These are phyloP conservation scores for Suhomyces kunorum DNA, from an alignment of 1,139 yeast genomes.

Conservation along the genomic window DNA sequence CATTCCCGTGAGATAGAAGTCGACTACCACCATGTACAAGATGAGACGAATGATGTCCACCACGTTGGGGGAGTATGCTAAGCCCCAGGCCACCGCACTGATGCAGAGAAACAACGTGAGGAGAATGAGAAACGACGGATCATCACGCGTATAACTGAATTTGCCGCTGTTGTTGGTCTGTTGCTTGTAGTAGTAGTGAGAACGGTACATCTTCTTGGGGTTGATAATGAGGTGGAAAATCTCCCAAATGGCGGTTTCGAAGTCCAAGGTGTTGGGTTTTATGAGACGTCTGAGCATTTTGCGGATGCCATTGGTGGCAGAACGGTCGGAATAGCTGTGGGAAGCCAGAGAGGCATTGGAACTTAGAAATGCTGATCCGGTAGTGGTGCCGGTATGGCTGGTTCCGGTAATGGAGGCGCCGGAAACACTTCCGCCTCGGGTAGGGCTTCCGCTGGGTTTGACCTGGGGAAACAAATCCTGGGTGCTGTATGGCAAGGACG, in stretches of 20 bases:
- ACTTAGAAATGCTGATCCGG: constrained; percentile 1
- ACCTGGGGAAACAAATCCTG: constrained; percentile 42
- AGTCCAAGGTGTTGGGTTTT: constrained; percentile 81
- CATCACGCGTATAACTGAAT: constrained; percentile 76
- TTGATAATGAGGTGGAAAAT: constrained; percentile 69
- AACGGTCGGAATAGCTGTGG: constrained; percentile 1
- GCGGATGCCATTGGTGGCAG: constrained; percentile 1
- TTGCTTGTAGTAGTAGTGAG: constrained; percentile 70
- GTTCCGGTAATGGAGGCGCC: constrained; percentile 6
- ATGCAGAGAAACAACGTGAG: constrained; percentile 63
- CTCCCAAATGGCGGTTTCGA: constrained; percentile 93
- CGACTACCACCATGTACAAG: constrained; percentile 81
- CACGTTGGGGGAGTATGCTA: constrained; percentile 70
- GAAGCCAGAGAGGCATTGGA: neutral
- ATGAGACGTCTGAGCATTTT: constrained; percentile 46
- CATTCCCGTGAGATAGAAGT: constrained; percentile 72
- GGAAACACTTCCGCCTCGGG: constrained; percentile 4
- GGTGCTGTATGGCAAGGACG: constrained; percentile 40
- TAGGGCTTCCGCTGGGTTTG: constrained; percentile 11
- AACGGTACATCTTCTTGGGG: constrained; percentile 80
- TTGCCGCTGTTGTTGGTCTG: constrained; percentile 30
- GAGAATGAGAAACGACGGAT: constrained; percentile 81
- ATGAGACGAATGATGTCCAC: constrained; percentile 63
- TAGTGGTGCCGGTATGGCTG: constrained; percentile 6
- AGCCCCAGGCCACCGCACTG: constrained; percentile 89